Conservation (phyloP, 1,284 basidiomycete genomes). For the Rhizoctonia solani region DNA sequence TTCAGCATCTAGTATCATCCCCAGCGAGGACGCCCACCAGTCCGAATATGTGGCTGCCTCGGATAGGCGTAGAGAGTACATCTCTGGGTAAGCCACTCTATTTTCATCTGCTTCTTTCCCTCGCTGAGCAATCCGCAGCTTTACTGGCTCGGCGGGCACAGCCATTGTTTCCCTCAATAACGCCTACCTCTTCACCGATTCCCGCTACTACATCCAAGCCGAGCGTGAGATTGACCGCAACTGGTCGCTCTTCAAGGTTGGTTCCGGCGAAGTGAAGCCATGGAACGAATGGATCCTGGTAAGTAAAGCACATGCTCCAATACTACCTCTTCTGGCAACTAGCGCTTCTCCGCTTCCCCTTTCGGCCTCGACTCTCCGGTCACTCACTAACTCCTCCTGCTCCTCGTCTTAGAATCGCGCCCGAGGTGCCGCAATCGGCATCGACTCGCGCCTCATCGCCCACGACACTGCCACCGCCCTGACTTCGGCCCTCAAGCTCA, state of each 20-base stretch:
- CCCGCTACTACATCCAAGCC: conserved; percentile 89
- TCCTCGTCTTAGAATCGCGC: conserved; percentile 60
- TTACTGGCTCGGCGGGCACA: conserved; percentile 83
- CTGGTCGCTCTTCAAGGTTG: conserved; percentile 77
- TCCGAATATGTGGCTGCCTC: conserved; percentile 84
- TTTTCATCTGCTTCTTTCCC: neutral
- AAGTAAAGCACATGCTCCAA: conserved; percentile 44
- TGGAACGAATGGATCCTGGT: conserved; percentile 80
- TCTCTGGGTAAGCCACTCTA: conserved; percentile 66
- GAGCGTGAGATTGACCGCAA: conserved; percentile 72
- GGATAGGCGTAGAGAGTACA: conserved; percentile 82
- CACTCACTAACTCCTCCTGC: too few relatives aligned
- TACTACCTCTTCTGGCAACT: conserved; percentile 34
- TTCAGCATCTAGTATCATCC: conserved; percentile 58
- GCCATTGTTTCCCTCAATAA: conserved; percentile 71
- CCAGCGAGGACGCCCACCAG: conserved; percentile 85
- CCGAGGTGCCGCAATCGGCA: conserved; percentile 68
- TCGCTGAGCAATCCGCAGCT: conserved; percentile 52
- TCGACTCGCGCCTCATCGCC: conserved; percentile 87
- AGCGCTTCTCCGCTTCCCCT: too few relatives aligned
- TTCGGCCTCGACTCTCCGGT: too few relatives aligned
- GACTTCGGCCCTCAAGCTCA: conserved; percentile 56
- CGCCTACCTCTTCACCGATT: conserved; percentile 82
- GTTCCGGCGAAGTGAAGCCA: conserved; percentile 61
- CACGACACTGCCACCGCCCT: conserved; percentile 65